Evolutionary conservation across 2,329 filamentous ascomycete genomes (phyloP).

Genomic region (Xylariaceae sp.): DNA sequence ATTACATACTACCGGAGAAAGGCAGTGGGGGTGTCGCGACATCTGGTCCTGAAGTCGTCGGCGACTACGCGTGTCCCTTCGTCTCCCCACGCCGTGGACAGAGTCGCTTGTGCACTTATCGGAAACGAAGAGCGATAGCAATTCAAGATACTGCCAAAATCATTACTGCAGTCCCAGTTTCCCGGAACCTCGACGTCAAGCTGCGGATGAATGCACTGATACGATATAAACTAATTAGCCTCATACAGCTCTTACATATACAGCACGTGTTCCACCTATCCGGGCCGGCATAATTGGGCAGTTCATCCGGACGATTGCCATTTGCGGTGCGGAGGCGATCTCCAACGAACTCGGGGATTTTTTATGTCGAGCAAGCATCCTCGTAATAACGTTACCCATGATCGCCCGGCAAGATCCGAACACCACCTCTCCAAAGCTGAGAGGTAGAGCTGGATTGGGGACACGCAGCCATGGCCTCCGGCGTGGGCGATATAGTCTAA

Average conservation of each 20-base stretch:
- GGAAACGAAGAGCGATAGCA: too few relatives aligned
- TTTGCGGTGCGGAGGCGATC: slow-evolving; percentile 29
- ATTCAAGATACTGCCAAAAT: too few relatives aligned
- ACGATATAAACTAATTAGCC: slow-evolving; percentile 24
- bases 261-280: slow-evolving; percentile 22
- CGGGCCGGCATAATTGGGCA: slow-evolving; percentile 25
- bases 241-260: slow-evolving; percentile 23
- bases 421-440: slow-evolving; percentile 10
- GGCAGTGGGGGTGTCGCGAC: too few relatives aligned
- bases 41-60: too few relatives aligned
- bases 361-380: slow-evolving; percentile 2
- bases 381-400: slow-evolving; percentile 4
- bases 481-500: slow-evolving; percentile 5
- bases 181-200: slow-evolving; percentile 18
- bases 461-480: slow-evolving; percentile 13
- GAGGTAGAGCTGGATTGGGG: slow-evolving; percentile 6
- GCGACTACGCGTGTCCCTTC: too few relatives aligned
- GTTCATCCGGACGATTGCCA: slow-evolving; percentile 28
- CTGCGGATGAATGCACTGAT: slow-evolving; percentile 15
- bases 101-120: too few relatives aligned
- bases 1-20: too few relatives aligned
- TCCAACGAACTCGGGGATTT: slow-evolving; percentile 1
- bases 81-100: too few relatives aligned
- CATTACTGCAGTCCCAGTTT: slow-evolving; percentile 14
- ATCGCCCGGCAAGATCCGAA: slow-evolving; percentile 15